These are phyloP conservation scores for Clathrospora elynae DNA, from an alignment of 2,329 filamentous ascomycete genomes.

Conservation along the genomic window DNA sequence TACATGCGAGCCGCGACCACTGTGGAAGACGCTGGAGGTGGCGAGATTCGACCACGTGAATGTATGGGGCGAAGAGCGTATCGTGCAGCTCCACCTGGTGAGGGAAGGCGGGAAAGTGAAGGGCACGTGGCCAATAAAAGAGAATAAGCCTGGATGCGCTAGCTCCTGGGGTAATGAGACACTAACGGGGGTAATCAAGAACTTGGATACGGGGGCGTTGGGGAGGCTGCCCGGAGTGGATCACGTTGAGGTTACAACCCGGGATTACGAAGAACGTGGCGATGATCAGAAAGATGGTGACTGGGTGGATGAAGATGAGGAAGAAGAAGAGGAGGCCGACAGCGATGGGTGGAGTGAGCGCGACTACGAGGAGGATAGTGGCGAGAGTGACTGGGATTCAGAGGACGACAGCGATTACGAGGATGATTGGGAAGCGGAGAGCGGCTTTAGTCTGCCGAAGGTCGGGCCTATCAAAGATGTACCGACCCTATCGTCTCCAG, in stretches of 20 bases:
- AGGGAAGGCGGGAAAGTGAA: neutral
- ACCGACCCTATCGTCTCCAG: no score
- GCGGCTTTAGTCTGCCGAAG: slow-evolving; percentile 7
- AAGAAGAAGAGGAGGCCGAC: neutral
- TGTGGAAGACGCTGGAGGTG: slow-evolving; percentile 6
- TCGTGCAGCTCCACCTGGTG: slow-evolving; percentile 5
- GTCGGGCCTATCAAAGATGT: neutral
- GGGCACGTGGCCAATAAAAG: neutral
- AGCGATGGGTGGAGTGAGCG: slow-evolving; percentile 10
- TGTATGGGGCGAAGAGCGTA: slow-evolving; percentile 3
- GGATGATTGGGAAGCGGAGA: slow-evolving; percentile 16
- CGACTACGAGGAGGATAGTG: slow-evolving; percentile 14
- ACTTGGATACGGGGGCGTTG: neutral
- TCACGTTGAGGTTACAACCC: slow-evolving; percentile 1
- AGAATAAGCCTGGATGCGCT: no score
- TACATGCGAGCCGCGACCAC: neutral
- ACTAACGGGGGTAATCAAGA: slow-evolving; percentile 3
- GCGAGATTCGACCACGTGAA: slow-evolving; percentile 5
- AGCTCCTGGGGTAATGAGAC: neutral
- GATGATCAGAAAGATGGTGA: slow-evolving; percentile 6
- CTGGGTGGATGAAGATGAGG: slow-evolving; percentile 4
- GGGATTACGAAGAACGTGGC: slow-evolving; percentile 1
- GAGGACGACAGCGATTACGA: slow-evolving; percentile 15
- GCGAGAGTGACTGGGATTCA: slow-evolving; percentile 13
- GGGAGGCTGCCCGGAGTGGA: neutral